Evolutionary conservation across 2,329 filamentous ascomycete species (phyloP).

Genomic region (Stemphylium lycopersici): DNA sequence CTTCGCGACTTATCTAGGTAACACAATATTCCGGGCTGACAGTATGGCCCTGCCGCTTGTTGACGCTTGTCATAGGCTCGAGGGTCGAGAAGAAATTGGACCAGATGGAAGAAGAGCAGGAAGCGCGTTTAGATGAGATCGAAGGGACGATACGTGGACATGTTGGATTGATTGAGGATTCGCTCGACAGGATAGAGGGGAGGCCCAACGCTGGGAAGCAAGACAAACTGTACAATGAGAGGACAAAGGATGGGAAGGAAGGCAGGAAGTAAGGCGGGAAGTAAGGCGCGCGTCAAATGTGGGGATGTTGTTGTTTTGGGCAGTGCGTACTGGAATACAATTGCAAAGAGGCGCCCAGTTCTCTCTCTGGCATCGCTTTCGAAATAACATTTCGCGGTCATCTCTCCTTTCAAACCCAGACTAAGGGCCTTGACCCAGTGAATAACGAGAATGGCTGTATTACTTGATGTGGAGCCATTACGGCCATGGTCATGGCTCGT

Average conservation of each 20-base stretch:
- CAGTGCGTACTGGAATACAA: too few relatives aligned
- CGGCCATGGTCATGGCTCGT: constrained; percentile 3
- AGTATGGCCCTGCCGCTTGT: background rate
- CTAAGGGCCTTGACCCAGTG: background rate
- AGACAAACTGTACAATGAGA: constrained; percentile 41
- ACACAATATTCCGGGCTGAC: background rate
- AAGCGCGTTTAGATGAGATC: constrained; percentile 55
- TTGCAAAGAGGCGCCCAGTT: background rate
- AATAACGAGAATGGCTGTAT: background rate
- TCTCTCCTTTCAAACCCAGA: background rate
- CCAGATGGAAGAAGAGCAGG: constrained; percentile 54
- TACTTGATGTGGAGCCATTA: background rate
- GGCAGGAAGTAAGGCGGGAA: background rate
- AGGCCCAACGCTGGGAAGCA: constrained; percentile 44
- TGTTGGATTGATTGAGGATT: constrained; percentile 55
- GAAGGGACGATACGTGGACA: constrained; percentile 56
- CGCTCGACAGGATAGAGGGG: constrained; percentile 52
- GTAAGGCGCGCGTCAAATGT: background rate
- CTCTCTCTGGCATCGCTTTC: background rate
- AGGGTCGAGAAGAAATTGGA: constrained; percentile 30
- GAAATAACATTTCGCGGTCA: background rate
- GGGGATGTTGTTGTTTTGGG: too few relatives aligned
- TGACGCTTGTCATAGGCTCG: constrained; percentile 1
- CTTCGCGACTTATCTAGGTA: constrained; percentile 14
- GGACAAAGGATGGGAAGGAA: constrained; percentile 14